phyloP scores from a whole-genome alignment of 805 yeast genomes.

The Metschnikowia hibisci region DNA sequence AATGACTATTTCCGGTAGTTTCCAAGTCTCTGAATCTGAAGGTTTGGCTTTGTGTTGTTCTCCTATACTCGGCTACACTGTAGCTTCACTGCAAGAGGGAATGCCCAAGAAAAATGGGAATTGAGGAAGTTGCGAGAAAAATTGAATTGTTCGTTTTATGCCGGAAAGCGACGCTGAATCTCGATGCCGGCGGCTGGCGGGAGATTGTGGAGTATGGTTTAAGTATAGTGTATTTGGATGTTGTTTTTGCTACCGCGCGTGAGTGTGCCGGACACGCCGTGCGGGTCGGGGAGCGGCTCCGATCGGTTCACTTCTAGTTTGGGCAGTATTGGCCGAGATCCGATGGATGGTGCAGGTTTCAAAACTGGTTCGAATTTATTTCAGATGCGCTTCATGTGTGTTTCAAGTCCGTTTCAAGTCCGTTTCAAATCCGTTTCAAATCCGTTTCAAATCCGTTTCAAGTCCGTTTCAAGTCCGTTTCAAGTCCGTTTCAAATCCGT shows the following conservation, averaged over 20 bases:
- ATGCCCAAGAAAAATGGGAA: background rate
- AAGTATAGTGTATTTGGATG: background rate
- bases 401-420: background rate
- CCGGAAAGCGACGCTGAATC: background rate
- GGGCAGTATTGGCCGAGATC: background rate
- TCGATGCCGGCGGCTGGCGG: slow-evolving; percentile 1
- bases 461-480: background rate
- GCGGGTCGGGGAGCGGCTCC: slow-evolving; percentile 1
- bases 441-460: background rate
- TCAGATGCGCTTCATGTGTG: too few relatives aligned
- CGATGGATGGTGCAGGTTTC: background rate
- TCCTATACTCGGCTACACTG: slow-evolving; percentile 2
- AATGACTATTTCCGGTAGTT: too few relatives aligned
- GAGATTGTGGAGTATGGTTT: slow-evolving; percentile 3
- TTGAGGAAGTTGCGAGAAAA: background rate
- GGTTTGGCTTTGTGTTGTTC: too few relatives aligned
- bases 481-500: background rate
- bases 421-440: background rate
- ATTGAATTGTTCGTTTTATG: background rate
- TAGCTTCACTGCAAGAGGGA: slow-evolving; percentile 4
- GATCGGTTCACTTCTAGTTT: background rate
- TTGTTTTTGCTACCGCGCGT: slow-evolving; percentile 1
- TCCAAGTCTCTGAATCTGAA: too few relatives aligned
- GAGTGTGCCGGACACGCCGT: slow-evolving; percentile 6
- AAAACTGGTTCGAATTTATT: background rate